phyloP scores from a whole-genome alignment of 805 yeast genomes.

The Cyberlindnera xylosilytica region DNA sequence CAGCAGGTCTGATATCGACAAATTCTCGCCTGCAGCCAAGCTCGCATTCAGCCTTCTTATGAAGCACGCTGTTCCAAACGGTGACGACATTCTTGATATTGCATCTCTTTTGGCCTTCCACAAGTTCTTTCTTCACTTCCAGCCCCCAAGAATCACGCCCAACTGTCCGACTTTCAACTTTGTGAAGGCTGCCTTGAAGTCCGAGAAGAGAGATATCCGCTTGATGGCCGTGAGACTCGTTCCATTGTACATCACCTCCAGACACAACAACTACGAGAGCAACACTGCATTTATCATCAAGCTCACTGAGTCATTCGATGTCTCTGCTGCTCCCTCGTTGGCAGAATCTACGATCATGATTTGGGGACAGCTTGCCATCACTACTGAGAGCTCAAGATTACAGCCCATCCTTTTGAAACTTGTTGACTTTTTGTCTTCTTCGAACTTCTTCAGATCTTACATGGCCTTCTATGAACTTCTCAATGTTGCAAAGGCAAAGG shows the following conservation, averaged over 20 bases:
- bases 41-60: conserved; percentile 2
- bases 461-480: conserved; percentile 65
- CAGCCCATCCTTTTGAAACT: conserved; percentile 64
- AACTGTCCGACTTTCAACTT: conserved; percentile 36
- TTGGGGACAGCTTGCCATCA: conserved; percentile 62
- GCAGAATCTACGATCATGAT: conserved; percentile 60
- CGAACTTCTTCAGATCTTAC: conserved; percentile 62
- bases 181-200: conserved; percentile 36
- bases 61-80: not conserved
- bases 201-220: conserved; percentile 53
- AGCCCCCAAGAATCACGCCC: conserved; percentile 40
- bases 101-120: conserved; percentile 44
- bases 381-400: conserved; percentile 63
- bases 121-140: conserved; percentile 49
- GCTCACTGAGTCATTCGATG: conserved; percentile 39
- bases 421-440: conserved; percentile 61
- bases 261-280: conserved; percentile 37
- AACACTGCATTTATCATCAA: conserved; percentile 45
- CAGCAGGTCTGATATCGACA: conserved; percentile 29
- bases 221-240: conserved; percentile 48
- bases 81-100: conserved; percentile 33
- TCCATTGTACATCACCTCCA: conserved; percentile 46
- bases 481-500: conserved; percentile 52
- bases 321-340: conserved; percentile 36
- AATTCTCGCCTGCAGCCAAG: conserved; percentile 2